Base-by-base conservation (phyloP, 2,329 filamentous ascomycete genomes). In the Lachnum nothofagi region DNA sequence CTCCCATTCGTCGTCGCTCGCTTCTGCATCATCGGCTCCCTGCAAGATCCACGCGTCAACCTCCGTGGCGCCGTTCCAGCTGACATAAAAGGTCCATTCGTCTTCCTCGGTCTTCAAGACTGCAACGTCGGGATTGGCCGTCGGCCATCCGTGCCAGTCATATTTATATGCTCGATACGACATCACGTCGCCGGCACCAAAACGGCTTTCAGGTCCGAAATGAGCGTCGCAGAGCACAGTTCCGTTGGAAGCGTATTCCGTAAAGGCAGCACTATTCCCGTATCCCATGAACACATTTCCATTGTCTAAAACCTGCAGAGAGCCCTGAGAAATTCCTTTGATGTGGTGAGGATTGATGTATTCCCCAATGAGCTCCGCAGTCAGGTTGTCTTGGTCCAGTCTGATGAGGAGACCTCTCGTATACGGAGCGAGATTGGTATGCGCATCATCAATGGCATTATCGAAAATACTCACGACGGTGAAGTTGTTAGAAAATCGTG, bases 181-280 rank as follows among this genome's bases (percentile, higher is more conserved):
- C 50, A 68, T 54, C 1, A 67, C 64, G 27, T 52, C 46, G 0
- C 64, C 55, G 17, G 47, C 24, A 2, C 53, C 56, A 22, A 61
- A 52, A 14, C 49, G 60, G 12, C 27, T 27, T 38, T 39, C 39
- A 22, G 58, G 61, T n/a, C 65, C 68, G 41, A 72, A 68, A 44
- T 73, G 70, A 1, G 69, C 65, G 38, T 71, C 67, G 46, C 70
- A 69, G 5, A 75, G 60, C 3, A 70, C 59, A 5, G 65, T 62
- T 23, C 72, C 72, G 29, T 68, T 61, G 16, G 58, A 43, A 0
- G 65, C 54, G 58, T 67, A 77, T 56, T 80, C 76, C 10, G 70
- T 75, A 48, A 70, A 72, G 0, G 72, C 70, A 1, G 74, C 72
- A 10, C 67, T 68, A n/a, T 73, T 71, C 9, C 77, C 74, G 68